A percentile compares a stretch with the other conserved stretches of the same genome.
These are phyloP conservation scores for Cercophora samala DNA, from an alignment of 495 filamentous ascomycete species.

Conservation along the genomic window DNA sequence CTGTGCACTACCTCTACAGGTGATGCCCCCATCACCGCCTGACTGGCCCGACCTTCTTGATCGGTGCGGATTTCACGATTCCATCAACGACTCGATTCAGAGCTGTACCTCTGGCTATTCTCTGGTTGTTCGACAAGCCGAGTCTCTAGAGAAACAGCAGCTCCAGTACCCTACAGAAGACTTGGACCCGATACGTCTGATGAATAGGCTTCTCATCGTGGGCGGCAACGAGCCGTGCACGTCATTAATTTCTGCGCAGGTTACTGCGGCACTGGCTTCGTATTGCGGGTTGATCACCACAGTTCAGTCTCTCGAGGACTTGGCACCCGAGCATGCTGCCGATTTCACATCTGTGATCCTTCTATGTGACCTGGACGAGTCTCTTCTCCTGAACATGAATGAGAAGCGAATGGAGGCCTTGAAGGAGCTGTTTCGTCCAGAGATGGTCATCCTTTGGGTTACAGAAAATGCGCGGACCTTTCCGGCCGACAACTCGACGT, in stretches of 20 bases:
- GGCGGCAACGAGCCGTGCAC: slow-evolving; percentile 25
- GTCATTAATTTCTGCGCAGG: slow-evolving; percentile 17
- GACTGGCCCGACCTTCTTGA: slow-evolving; percentile 38
- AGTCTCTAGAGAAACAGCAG: slow-evolving; percentile 20
- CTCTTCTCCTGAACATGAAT: slow-evolving; percentile 38
- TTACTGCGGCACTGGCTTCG: slow-evolving; percentile 21
- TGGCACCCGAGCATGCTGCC: slow-evolving; percentile 14
- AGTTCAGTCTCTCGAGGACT: slow-evolving; percentile 24
- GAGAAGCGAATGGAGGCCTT: slow-evolving; percentile 29
- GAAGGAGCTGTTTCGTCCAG: slow-evolving; percentile 33
- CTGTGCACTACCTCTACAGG: neutral
- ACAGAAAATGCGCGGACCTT: slow-evolving; percentile 26
- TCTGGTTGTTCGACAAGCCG: slow-evolving; percentile 38
- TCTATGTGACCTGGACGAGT: slow-evolving; percentile 38
- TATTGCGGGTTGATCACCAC: slow-evolving; percentile 24
- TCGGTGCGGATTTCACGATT: slow-evolving; percentile 32
- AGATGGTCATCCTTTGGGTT: slow-evolving; percentile 42
- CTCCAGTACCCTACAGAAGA: slow-evolving; percentile 16
- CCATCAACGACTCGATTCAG: slow-evolving; percentile 29
- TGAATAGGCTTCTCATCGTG: slow-evolving; percentile 35
- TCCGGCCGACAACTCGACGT: slow-evolving; percentile 39
- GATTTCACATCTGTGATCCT: slow-evolving; percentile 35
- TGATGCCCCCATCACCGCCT: slow-evolving; percentile 21
- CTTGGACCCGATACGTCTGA: neutral
- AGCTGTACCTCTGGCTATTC: slow-evolving; percentile 32